phyloP scores from a whole-genome alignment of 768 basidiomycete species.

The Boletus reticuloceps region DNA sequence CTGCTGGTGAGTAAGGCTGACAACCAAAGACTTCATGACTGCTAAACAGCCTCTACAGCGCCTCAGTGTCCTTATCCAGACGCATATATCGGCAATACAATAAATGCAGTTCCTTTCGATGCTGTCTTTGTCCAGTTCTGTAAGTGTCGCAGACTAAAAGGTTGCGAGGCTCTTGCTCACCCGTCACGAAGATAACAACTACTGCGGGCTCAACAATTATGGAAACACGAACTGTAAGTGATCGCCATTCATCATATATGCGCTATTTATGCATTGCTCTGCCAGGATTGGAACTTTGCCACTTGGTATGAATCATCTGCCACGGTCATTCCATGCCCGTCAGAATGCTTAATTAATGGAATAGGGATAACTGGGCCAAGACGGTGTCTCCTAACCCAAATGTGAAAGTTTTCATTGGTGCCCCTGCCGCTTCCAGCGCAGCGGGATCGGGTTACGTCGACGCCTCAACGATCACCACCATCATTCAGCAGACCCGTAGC shows the following conservation, averaged over 20 bases:
- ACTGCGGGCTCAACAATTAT: conserved; percentile 43
- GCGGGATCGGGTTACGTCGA: conserved; percentile 46
- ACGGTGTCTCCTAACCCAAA: conserved; percentile 42
- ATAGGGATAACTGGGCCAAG: conserved; percentile 49
- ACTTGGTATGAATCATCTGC: conserved; percentile 32
- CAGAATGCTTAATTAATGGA: background rate
- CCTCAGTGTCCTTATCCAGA: conserved; percentile 51
- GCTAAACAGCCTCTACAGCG: conserved; percentile 12
- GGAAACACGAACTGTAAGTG: conserved; percentile 40
- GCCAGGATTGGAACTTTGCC: conserved; percentile 48
- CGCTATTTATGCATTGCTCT: background rate
- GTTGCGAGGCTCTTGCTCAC: background rate
- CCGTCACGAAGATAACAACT: conserved; percentile 43
- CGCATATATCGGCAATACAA: conserved; percentile 39
- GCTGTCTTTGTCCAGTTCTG: conserved; percentile 54
- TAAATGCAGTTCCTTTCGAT: conserved; percentile 45
- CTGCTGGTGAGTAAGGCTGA: conserved; percentile 29
- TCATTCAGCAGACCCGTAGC: conserved; percentile 33
- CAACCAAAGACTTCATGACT: background rate
- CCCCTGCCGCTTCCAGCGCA: conserved; percentile 41
- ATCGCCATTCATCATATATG: background rate
- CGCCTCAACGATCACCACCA: conserved; percentile 32
- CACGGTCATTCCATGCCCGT: background rate
- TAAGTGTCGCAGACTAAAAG: background rate
- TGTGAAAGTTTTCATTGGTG: conserved; percentile 51